phyloP scores from a whole-genome alignment of 1,284 basidiomycete species.

The Cryptococcus floricola region DNA sequence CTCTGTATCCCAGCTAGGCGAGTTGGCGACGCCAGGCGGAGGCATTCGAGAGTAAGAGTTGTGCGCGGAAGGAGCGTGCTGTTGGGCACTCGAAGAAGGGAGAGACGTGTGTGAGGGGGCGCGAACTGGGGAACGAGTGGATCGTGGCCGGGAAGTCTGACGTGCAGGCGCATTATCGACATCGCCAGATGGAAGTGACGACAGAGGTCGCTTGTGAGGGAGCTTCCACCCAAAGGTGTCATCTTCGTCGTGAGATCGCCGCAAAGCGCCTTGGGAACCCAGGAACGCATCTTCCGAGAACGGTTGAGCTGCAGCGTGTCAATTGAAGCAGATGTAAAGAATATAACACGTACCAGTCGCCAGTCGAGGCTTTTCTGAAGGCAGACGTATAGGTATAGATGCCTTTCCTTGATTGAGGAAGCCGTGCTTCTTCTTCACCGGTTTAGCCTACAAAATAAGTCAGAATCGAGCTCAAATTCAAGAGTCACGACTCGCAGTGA shows the following conservation, averaged over 20 bases:
- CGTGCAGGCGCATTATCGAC: not conserved
- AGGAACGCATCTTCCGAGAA: conserved; percentile 2
- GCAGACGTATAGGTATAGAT: conserved; percentile 7
- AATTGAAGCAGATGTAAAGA: not conserved
- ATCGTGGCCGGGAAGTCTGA: not conserved
- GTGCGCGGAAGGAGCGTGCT: not conserved
- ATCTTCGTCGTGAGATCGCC: not conserved
- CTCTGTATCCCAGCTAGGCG: conserved; percentile 10
- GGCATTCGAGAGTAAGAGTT: conserved; percentile 2
- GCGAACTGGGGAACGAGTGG: not conserved
- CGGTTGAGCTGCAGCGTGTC: not conserved
- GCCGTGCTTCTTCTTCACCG: not conserved
- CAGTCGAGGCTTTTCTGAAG: not conserved
- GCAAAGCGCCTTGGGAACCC: not conserved
- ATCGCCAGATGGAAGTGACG: not conserved
- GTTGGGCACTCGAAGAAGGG: not conserved
- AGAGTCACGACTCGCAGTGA: not conserved
- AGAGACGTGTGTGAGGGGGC: not conserved
- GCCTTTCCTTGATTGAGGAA: conserved; percentile 7
- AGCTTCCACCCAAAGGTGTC: not conserved
- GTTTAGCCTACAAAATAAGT: not conserved
- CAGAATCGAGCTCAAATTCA: not conserved
- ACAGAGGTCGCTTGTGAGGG: not conserved
- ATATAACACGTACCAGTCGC: not conserved
- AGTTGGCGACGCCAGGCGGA: conserved; percentile 6